Evolutionary conservation across 306 rosid genomes (phyloP).

Genomic region (Cyclanthera cordifolia): DNA sequence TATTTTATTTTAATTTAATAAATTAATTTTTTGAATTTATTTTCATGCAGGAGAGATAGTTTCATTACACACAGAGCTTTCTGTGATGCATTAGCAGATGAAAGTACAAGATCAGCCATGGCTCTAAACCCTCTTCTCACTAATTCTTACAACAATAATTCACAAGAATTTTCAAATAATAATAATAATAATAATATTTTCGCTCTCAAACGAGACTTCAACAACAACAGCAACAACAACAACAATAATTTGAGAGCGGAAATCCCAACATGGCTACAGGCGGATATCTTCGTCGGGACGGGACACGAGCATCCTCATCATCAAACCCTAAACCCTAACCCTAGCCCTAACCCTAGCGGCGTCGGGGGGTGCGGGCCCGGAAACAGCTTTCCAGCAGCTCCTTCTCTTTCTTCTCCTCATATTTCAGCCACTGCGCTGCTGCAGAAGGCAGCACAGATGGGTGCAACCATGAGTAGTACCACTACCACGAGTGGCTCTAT

Average conservation of each 20-base stretch:
- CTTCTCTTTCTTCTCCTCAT: too few species aligned
- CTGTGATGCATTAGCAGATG: slow-evolving; percentile 92
- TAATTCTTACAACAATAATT: background rate
- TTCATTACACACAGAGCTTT: slow-evolving; percentile 64
- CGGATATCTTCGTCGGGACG: background rate
- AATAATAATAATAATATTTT: too few species aligned
- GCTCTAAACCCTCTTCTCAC: slow-evolving; percentile 24
- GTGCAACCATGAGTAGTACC: slow-evolving; percentile 50
- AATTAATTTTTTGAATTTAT: background rate
- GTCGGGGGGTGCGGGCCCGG: too few species aligned
- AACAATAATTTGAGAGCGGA: slow-evolving; percentile 19
- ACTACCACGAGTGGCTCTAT: background rate
- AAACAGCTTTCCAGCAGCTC: too few species aligned
- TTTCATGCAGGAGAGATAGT: slow-evolving; percentile 24
- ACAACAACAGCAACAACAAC: background rate
- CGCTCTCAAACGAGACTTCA: too few species aligned
- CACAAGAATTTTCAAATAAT: background rate
- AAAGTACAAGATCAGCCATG: slow-evolving; percentile 52
- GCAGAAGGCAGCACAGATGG: slow-evolving; percentile 95
- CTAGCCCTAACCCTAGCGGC: slow-evolving; percentile 5
- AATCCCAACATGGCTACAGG: slow-evolving; percentile 53
- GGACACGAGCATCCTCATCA: background rate
- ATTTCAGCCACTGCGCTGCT: slow-evolving; percentile 80
- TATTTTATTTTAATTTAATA: too few species aligned
- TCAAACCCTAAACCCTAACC: slow-evolving; percentile 54